Conservation (phyloP, 2,329 filamentous ascomycete species). For the Sphaerostilbella broomeana region DNA sequence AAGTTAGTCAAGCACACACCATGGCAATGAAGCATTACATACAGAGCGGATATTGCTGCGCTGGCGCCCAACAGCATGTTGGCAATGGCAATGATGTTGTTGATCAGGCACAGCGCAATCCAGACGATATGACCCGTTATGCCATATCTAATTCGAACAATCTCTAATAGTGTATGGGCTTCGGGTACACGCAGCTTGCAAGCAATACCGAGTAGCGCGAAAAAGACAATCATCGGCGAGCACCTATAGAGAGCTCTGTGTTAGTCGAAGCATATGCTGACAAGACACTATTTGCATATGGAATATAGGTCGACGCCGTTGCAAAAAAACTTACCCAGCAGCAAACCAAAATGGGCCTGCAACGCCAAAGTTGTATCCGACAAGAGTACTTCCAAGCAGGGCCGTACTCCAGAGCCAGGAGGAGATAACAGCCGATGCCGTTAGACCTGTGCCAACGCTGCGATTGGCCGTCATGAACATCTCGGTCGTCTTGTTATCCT, state of each 20-base stretch:
- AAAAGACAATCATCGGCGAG: slow-evolving; percentile 50
- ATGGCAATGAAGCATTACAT: slow-evolving; percentile 7
- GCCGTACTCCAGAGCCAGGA: slow-evolving; percentile 51
- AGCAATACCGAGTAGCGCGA: slow-evolving; percentile 43
- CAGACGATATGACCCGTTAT: slow-evolving; percentile 42
- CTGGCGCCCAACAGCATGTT: slow-evolving; percentile 43
- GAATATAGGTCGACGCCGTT: no score
- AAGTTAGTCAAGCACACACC: slow-evolving; percentile 4
- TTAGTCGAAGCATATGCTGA: not conserved
- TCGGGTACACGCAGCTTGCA: slow-evolving; percentile 47
- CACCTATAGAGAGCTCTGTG: slow-evolving; percentile 23
- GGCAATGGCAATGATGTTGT: slow-evolving; percentile 47
- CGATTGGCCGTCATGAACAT: slow-evolving; percentile 52
- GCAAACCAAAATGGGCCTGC: slow-evolving; percentile 53
- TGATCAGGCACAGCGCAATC: slow-evolving; percentile 45
- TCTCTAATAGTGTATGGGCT: slow-evolving; percentile 48
- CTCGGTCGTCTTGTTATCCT: slow-evolving; percentile 47
- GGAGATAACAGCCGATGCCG: slow-evolving; percentile 47
- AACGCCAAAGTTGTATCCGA: slow-evolving; percentile 48
- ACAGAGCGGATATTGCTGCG: slow-evolving; percentile 30
- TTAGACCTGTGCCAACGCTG: slow-evolving; percentile 43
- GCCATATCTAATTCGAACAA: slow-evolving; percentile 46
- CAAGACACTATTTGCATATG: not conserved
- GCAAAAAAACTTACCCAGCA: slow-evolving; percentile 34
- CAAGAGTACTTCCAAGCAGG: slow-evolving; percentile 42